Evolutionary conservation across 2,329 filamentous ascomycete genomes (phyloP).

Genomic region (Penicillium aurantiogriseum): DNA sequence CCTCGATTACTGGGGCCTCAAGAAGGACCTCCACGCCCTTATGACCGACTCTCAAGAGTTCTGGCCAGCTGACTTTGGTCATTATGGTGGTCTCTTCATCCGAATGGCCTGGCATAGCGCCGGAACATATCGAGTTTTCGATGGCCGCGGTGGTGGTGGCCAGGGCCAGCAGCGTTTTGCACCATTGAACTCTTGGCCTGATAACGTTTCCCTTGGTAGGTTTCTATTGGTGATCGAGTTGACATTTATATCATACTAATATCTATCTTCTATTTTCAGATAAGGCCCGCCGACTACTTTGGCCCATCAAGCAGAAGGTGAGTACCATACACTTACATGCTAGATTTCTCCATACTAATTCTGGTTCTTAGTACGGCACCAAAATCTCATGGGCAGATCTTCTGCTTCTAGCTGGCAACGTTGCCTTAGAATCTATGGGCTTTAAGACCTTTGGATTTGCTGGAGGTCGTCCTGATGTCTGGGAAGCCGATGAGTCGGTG

Average conservation of each 20-base stretch:
- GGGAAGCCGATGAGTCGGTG: slow-evolving; percentile 71
- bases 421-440: slow-evolving; percentile 74
- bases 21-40: slow-evolving; percentile 68
- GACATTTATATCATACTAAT: background rate
- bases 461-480: slow-evolving; percentile 69
- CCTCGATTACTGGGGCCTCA: slow-evolving; percentile 67
- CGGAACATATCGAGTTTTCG: slow-evolving; percentile 72
- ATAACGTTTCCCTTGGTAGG: slow-evolving; percentile 63
- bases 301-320: slow-evolving; percentile 75
- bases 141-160: slow-evolving; percentile 73
- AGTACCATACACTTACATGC: background rate
- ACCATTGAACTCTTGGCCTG: slow-evolving; percentile 78
- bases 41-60: slow-evolving; percentile 78
- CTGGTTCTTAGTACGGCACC: slow-evolving; percentile 59
- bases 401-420: slow-evolving; percentile 69
- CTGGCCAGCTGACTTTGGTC: slow-evolving; percentile 80
- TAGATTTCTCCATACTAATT: background rate
- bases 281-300: slow-evolving; percentile 75
- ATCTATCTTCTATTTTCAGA: slow-evolving; percentile 41
- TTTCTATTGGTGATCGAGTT: background rate
- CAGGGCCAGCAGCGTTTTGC: slow-evolving; percentile 76
- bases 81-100: slow-evolving; percentile 78
- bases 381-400: slow-evolving; percentile 81
- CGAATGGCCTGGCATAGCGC: slow-evolving; percentile 80
- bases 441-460: slow-evolving; percentile 72